These are phyloP conservation scores for Manihot esculenta DNA, from an alignment of 441 rosid genomes.

Conservation along the genomic window DNA sequence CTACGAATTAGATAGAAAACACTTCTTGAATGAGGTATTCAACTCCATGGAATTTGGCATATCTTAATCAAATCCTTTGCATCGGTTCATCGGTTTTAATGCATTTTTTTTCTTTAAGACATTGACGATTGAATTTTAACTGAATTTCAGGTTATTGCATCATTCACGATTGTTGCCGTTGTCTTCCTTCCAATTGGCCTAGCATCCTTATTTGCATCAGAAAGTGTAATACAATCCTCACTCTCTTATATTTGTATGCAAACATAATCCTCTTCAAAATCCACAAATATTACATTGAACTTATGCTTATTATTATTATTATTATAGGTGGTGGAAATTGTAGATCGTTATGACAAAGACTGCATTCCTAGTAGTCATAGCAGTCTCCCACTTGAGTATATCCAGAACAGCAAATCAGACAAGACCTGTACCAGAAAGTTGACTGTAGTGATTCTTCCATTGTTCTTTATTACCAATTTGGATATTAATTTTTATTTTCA, in stretches of 20 bases:
- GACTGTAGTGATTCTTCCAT: constrained; percentile 26
- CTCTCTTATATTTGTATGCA: neutral
- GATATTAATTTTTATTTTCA: neutral
- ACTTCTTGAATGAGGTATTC: too few species aligned
- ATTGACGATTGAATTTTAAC: too few species aligned
- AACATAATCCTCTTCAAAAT: neutral
- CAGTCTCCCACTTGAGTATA: constrained; percentile 43
- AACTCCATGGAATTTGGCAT: too few species aligned
- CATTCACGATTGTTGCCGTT: constrained; percentile 63
- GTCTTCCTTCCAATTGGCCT: constrained; percentile 77
- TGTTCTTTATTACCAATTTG: neutral
- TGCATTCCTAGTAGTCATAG: constrained; percentile 52
- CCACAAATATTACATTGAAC: too few species aligned
- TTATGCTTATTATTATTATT: too few species aligned
- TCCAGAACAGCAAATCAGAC: constrained; percentile 33
- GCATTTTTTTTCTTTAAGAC: too few species aligned
- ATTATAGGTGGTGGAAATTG: constrained; percentile 75
- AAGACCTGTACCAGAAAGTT: constrained; percentile 51
- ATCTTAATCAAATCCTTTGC: too few species aligned
- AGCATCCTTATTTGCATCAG: constrained; percentile 68
- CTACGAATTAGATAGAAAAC: too few species aligned
- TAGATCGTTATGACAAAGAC: constrained; percentile 61
- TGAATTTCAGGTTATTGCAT: constrained; percentile 58
- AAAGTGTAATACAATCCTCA: constrained; percentile 40
- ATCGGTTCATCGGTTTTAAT: too few species aligned